Conservation (phyloP, 2,329 filamentous ascomycete genomes). For the Pleurostoma richardsiae region DNA sequence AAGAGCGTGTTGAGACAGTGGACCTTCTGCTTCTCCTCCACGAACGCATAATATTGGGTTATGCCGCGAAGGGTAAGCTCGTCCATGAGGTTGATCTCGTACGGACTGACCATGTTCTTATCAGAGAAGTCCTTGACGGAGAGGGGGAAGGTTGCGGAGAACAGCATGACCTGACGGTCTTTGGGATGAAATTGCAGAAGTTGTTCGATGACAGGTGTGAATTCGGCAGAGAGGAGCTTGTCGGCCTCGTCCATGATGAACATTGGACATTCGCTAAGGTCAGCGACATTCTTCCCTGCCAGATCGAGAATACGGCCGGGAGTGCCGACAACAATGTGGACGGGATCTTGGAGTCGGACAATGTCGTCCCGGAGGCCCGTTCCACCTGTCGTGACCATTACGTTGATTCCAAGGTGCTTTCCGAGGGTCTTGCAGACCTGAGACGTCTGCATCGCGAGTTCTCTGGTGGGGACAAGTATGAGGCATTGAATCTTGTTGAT, state of each 20-base stretch:
- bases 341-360: conserved; percentile 85
- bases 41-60: conserved; percentile 98
- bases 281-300: conserved; percentile 92
- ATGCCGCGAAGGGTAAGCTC: conserved; percentile 97
- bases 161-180: conserved; percentile 98
- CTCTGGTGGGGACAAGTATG: conserved; percentile 92
- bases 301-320: conserved; percentile 94
- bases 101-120: conserved; percentile 93
- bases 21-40: conserved; percentile 98
- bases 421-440: conserved; percentile 98
- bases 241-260: conserved; percentile 99
- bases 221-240: conserved; percentile 93
- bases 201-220: conserved; percentile 96
- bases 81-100: conserved; percentile 99
- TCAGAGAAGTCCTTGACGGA: conserved; percentile 98
- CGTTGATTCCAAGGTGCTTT: conserved; percentile 94
- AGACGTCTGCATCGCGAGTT: conserved; percentile 95
- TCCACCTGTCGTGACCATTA: conserved; percentile 98
- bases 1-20: conserved; percentile 98
- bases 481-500: conserved; percentile 94
- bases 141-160: conserved; percentile 94
- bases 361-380: conserved; percentile 96
- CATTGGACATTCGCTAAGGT: conserved; percentile 91
- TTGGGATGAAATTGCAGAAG: conserved; percentile 92
- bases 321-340: conserved; percentile 97